Conservation (phyloP, 2,329 filamentous ascomycete genomes). For the Penicillium crustosum region DNA sequence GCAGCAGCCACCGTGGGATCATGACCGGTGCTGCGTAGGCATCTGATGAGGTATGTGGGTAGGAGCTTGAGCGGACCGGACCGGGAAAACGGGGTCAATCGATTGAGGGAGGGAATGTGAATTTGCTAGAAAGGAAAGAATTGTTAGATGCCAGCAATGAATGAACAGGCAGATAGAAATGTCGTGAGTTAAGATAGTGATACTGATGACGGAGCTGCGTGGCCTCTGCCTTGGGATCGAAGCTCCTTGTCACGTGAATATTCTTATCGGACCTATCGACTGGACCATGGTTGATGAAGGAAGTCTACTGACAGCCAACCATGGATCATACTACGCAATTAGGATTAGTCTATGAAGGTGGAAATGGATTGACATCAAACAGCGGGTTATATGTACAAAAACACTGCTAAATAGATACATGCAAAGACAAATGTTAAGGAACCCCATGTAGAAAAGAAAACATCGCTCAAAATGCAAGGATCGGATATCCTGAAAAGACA, state of each 20-base stretch:
- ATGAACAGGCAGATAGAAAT: neutral
- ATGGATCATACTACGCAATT: neutral
- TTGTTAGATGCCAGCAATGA: neutral
- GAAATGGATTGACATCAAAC: neutral
- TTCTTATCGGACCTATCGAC: conserved; percentile 20
- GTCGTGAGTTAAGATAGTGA: conserved; percentile 1
- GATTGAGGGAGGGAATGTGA: neutral
- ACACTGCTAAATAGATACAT: conserved; percentile 16
- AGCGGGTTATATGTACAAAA: conserved; percentile 16
- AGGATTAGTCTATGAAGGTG: neutral
- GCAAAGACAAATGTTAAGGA: neutral
- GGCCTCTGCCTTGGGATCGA: conserved; percentile 21
- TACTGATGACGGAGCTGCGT: conserved; percentile 26
- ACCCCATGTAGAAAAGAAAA: neutral
- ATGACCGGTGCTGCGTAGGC: conserved; percentile 34
- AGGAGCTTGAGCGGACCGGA: conserved; percentile 17
- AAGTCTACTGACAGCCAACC: neutral
- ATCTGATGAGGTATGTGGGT: conserved; percentile 27
- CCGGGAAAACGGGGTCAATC: conserved; percentile 12
- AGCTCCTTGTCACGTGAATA: conserved; percentile 34
- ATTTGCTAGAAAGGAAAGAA: neutral
- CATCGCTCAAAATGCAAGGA: conserved; percentile 1
- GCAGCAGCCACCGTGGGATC: conserved; percentile 47
- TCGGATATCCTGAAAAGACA: conserved; percentile 4
- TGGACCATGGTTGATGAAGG: conserved; percentile 2